These are phyloP conservation scores for Posidonia oceanica DNA, from an alignment of 116 monocot species.

Conservation along the genomic window DNA sequence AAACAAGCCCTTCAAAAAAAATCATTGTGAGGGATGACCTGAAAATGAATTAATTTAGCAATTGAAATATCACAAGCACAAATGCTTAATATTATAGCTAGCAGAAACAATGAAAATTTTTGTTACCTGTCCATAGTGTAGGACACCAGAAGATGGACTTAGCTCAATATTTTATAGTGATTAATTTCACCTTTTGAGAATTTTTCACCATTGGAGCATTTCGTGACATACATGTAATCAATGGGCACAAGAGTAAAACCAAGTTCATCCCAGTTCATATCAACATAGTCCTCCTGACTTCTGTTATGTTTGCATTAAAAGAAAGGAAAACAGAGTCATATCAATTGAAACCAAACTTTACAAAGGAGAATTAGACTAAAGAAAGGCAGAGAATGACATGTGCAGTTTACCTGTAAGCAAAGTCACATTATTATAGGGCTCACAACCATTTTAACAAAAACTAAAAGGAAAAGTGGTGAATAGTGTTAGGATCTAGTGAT, in stretches of 20 bases:
- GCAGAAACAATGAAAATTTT: background rate
- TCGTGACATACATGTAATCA: conserved; percentile 76
- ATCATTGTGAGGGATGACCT: background rate
- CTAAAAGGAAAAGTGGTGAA: background rate
- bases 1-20: conserved; percentile 42
- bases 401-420: background rate
- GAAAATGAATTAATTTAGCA: background rate
- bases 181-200: conserved; percentile 37
- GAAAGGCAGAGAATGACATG: background rate
- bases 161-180: conserved; percentile 43
- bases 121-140: conserved; percentile 73
- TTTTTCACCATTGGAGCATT: conserved; percentile 23
- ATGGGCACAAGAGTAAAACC: conserved; percentile 45
- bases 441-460: background rate
- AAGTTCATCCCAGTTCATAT: conserved; percentile 61
- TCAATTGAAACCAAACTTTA: background rate
- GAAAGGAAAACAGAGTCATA: background rate
- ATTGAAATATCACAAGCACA: background rate
- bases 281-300: conserved; percentile 7
- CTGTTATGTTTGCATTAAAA: background rate
- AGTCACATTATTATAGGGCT: background rate
- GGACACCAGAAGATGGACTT: conserved; percentile 61
- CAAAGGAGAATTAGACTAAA: background rate
- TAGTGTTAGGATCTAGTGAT: no score
- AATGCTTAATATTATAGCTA: background rate